Evolutionary conservation across 2,329 filamentous ascomycete genomes (phyloP), one percentile per base, ranked within the genome.

Genomic region (Waltergamsia citrina): DNA sequence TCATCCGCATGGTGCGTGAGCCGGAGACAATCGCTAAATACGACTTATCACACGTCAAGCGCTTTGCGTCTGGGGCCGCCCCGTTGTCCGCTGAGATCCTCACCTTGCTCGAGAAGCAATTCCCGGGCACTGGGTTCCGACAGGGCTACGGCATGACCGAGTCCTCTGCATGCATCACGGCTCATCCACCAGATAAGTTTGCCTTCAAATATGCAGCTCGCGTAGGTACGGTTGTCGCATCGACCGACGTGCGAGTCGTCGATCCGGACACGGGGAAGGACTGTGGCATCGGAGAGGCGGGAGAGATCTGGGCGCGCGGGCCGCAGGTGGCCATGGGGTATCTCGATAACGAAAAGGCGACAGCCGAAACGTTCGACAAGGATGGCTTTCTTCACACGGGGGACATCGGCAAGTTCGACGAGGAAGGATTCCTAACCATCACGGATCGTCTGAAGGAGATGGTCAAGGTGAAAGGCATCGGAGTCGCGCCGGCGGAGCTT

Each of bases 61-160:
- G 71, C 1, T 75, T 80, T 48, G 70, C 67, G 0, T 74, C 67
- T 2, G 76, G 76, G 7, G 75, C 76, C 0, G 77, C 77, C 0
- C 77, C 76, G 0, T 51, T 77, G 4, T 63, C 61, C 3, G 57
- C 60, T 6, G 69, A 80, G 46, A 69, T 81, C 35, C 59, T 80
- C 12, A 62, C 69, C 17, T 59, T 68, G 17, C 56, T 81, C 11
- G 53, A 71, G 37, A 57, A 62, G 39, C 67, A 65, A 31, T 80
- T 78, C 44, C 76, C 75, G 0, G 54, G 64, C 2, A 74, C 68
- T 0, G 73, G 72, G 0, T 77, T 81, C 51, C 74, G 74, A 43
- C 76, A 80, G 46, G 75, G 74, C 2, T 81, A 80, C 44, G 78
- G 78, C 19, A 81, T 82, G 75, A 82, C 78, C 0, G 78, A 81